Evolutionary conservation across 495 filamentous ascomycete species (phyloP), one percentile per base, ranked within the genome.

Genomic region (Aspergillus bridgeri): DNA sequence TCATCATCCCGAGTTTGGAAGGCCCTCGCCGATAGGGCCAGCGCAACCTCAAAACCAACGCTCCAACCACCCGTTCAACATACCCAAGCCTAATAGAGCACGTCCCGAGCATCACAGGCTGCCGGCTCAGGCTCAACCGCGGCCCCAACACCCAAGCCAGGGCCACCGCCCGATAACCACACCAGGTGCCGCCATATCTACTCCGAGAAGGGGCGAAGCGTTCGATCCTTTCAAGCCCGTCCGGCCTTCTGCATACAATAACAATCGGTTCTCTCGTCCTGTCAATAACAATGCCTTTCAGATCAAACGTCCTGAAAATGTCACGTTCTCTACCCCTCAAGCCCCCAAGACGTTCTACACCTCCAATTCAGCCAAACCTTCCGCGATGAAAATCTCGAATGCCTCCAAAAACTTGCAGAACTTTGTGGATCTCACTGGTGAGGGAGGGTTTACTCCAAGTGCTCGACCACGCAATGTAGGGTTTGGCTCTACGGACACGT

Each of bases 1-100:
- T 19, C 63, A 71, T 3, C 67, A 79, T 42, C 79, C 82, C 42
- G 80, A 87, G 63, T 87, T 87, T 60, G 84, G 84, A 24, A 81
- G 82, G 59, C 71, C 83, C 3, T 86, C 76, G n/a, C 73, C 76
- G 27, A 64, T 79, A 60, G 68, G 84, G 57, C 78, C 75, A 13
- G 56, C 77, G 19, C 72, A 77, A 15, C 62, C 70, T 15, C 73
- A 67, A 33, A 60, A 48, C 20, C 62, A 70, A 21, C 69, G 72
- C 27, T 70, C 79, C 3, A 74, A 68, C 51, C 68, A 79, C 45
- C 70, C 77, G 6, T 83, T 83, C 64, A 81, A 82, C 52, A 73
- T 83, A 19, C 80, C 80, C 23, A 81, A 81, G 54, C 51, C 69
- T 17, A 74, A 78, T 52, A 73, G 75, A 17, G 43, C 77, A 4